Base-by-base conservation (phyloP, 2,329 filamentous ascomycete genomes). In the Microcyclospora pomicola region DNA sequence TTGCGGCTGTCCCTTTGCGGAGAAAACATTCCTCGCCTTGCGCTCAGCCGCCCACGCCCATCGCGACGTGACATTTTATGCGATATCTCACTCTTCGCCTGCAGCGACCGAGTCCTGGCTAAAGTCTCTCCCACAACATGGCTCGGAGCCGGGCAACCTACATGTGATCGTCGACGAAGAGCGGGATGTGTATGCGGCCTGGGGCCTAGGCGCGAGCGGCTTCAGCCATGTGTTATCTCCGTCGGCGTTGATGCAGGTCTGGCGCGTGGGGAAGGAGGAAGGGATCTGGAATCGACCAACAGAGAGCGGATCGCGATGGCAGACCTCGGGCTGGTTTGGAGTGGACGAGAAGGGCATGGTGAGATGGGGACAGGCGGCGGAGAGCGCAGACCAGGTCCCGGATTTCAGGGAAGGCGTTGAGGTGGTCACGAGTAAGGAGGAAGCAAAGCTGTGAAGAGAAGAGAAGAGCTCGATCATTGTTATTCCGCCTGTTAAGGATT, bases 1-100 rank as follows among this genome's bases (percentile, higher is more conserved):
- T 55, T 84, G 79, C 54, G 80, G 80, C 27, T 82, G 79, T 61
- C 80, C 80, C 9, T 82, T 80, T 80, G 68, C 56, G 3, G 56
- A 59, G 39, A 56, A 58, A 35, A 57, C 56, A 7, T 55, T 80
- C 58, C 64, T 65, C 39, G 49, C 54, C 27, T 62, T 82, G 24
- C 66, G 72, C 33, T 55, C 63, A 32, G 54, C 73, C 40, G 75
- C 75, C 11, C 59, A 61, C 30, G 49, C 60, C 27, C 59, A 77
- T 53, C 59, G 61, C 9, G 56, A 63, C 15, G 56, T 77, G 9
- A 63, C 69, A 49, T 79, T 72, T 61, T 56, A 80, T 36, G 76
- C 76, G 33, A 62, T 81, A 12, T 79, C 75, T 4, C 76, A 81
- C 58, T 75, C 69, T 10, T 65, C 65, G 6, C 50, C 61, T 15